phyloP scores from a whole-genome alignment of 352 stramenopile genomes.

The Pythium sukuiense region DNA sequence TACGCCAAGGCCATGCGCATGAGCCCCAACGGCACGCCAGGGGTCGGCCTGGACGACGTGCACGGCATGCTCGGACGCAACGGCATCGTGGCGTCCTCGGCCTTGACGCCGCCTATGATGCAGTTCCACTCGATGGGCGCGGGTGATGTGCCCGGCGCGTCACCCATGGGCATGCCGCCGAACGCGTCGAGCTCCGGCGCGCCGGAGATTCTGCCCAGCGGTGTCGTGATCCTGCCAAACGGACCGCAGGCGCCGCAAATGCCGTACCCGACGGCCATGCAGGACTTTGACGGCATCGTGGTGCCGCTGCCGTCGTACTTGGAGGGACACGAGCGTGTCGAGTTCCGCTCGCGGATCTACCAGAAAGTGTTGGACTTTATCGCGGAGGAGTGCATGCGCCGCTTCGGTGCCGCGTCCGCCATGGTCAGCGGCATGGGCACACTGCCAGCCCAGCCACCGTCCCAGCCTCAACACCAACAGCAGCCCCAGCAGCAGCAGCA shows the following conservation, averaged over 20 bases:
- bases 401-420: slow-evolving; percentile 27
- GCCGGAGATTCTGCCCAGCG: slow-evolving; percentile 29
- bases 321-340: slow-evolving; percentile 64
- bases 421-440: slow-evolving; percentile 5
- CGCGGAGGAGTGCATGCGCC: slow-evolving; percentile 74
- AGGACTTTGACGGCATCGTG: slow-evolving; percentile 81
- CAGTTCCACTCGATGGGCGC: slow-evolving; percentile 21
- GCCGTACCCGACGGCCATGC: slow-evolving; percentile 51
- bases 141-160: slow-evolving; percentile 4
- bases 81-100: slow-evolving; percentile 19
- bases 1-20: slow-evolving; percentile 28
- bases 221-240: slow-evolving; percentile 47
- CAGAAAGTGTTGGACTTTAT: slow-evolving; percentile 86
- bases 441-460: background rate
- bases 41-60: slow-evolving; percentile 10
- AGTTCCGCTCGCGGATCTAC: slow-evolving; percentile 78
- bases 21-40: slow-evolving; percentile 11
- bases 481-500: slow-evolving; percentile 1
- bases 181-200: background rate
- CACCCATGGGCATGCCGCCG: slow-evolving; percentile 4
- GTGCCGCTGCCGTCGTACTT: slow-evolving; percentile 77
- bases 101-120: slow-evolving; percentile 24
- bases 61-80: slow-evolving; percentile 17
- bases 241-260: slow-evolving; percentile 56
- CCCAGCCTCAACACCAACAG: background rate